phyloP scores from a whole-genome alignment of 257 asterid genomes.

The Pogostemon cablin region DNA sequence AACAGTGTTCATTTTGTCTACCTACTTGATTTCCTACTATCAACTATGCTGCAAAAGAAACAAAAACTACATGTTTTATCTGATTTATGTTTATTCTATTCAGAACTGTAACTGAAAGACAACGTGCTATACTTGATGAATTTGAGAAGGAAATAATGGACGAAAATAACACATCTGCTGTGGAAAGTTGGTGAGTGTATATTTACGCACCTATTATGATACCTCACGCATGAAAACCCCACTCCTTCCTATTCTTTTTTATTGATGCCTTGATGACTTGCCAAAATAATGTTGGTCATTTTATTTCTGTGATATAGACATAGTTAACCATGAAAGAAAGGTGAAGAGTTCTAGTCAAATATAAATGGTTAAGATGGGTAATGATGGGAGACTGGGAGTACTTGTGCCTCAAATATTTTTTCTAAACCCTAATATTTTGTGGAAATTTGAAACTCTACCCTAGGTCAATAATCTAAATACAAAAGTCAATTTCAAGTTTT shows the following conservation, averaged over 20 bases:
- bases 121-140: slow-evolving; percentile 82
- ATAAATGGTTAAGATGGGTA: slow-evolving; percentile 7
- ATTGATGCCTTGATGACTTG: neutral
- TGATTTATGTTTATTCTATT: slow-evolving; percentile 12
- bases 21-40: neutral
- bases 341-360: neutral
- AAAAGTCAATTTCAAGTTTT: too few species aligned
- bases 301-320: neutral
- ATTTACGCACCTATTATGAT: slow-evolving; percentile 21
- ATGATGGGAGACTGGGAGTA: too few species aligned
- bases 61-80: neutral
- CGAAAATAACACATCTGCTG: slow-evolving; percentile 42
- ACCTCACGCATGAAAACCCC: neutral
- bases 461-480: too few species aligned
- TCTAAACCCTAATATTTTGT: too few species aligned
- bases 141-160: slow-evolving; percentile 71
- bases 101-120: slow-evolving; percentile 68
- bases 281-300: neutral
- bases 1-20: neutral
- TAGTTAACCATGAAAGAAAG: slow-evolving; percentile 13
- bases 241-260: neutral
- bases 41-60: slow-evolving; percentile 24
- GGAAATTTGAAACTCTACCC: too few species aligned
- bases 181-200: slow-evolving; percentile 63
- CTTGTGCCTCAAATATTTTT: too few species aligned